Evolutionary conservation across 2,329 filamentous ascomycete genomes (phyloP), one percentile per base, ranked within the genome.

Genomic region (Thelonectria olida): DNA sequence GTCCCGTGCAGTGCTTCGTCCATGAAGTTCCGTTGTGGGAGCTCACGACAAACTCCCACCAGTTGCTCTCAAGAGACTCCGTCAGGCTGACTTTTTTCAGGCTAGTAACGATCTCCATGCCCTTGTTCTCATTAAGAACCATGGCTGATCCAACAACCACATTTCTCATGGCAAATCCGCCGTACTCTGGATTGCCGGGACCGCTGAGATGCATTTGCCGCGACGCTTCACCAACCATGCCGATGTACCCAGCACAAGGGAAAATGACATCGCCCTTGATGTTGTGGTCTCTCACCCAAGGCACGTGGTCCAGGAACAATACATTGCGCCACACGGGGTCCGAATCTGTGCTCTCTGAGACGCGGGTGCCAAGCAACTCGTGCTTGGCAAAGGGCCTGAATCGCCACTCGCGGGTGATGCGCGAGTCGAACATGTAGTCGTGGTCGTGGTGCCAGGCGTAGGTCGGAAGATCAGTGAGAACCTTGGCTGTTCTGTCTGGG

Each of bases 211-310:
- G n/a, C n/a, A n/a, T n/a, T n/a, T 72, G 71, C 10, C 64, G 38
- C 13, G 67, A 38, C 1, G 70, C 72, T 39, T 73, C 71, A 7
- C 58, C 67, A 5, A 55, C 63, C 66, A 80, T 72, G n/a, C 75
- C 74, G 0, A 77, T 68, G 34, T 75, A 73, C 25, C 79, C 80
- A 1, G 75, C 74, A 41, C 72, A 75, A 49, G 80, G 77, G 54
- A 79, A 80, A 56, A 82, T 74, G 41, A 76, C 74, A 23, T 81
- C 73, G 58, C 74, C 79, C 44, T 77, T 74, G 72, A 82, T 78
- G n/a, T 69, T 63, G 71, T 83, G 82, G 62, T 82, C 80, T 20
- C 78, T 71, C 3, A 81, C 73, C 55, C 82, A 83, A n/a, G 84
- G 74, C 1, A 56, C 51, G 22, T 69, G 53, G 3, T 65, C 59